phyloP scores from a whole-genome alignment of 768 basidiomycete genomes.

The Panaeolus papilionaceus region DNA sequence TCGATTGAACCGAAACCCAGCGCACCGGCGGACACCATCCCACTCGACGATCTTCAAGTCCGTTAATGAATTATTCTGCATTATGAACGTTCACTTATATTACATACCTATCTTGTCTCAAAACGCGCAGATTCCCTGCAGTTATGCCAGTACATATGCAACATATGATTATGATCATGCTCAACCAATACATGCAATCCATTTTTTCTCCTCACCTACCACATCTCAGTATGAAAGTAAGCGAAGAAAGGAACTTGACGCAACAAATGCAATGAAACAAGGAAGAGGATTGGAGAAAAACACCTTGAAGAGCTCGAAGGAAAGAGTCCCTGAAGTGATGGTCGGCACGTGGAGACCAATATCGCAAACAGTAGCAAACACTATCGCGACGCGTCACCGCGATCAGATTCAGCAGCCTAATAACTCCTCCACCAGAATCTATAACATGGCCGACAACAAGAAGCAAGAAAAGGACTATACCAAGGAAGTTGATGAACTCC shows the following conservation, averaged over 20 bases:
- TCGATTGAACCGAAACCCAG: slow-evolving; percentile 18
- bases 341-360: slow-evolving; percentile 36
- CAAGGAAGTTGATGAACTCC: slow-evolving; percentile 76
- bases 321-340: slow-evolving; percentile 29
- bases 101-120: slow-evolving; percentile 46
- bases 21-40: slow-evolving; percentile 34
- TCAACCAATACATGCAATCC: slow-evolving; percentile 35
- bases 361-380: slow-evolving; percentile 51
- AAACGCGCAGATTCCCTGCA: slow-evolving; percentile 35
- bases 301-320: neutral
- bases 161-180: slow-evolving; percentile 34
- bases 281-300: neutral
- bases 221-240: slow-evolving; percentile 17
- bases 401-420: slow-evolving; percentile 36
- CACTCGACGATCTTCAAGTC: slow-evolving; percentile 52
- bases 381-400: slow-evolving; percentile 70
- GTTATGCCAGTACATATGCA: slow-evolving; percentile 33
- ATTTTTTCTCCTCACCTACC: slow-evolving; percentile 29
- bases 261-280: slow-evolving; percentile 1
- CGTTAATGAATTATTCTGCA: slow-evolving; percentile 49
- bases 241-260: neutral
- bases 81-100: slow-evolving; percentile 39
- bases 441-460: slow-evolving; percentile 79
- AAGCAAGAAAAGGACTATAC: slow-evolving; percentile 91
- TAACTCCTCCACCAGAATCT: slow-evolving; percentile 43